phyloP scores from a whole-genome alignment of 257 asterid genomes.

The Plantago elongata region DNA sequence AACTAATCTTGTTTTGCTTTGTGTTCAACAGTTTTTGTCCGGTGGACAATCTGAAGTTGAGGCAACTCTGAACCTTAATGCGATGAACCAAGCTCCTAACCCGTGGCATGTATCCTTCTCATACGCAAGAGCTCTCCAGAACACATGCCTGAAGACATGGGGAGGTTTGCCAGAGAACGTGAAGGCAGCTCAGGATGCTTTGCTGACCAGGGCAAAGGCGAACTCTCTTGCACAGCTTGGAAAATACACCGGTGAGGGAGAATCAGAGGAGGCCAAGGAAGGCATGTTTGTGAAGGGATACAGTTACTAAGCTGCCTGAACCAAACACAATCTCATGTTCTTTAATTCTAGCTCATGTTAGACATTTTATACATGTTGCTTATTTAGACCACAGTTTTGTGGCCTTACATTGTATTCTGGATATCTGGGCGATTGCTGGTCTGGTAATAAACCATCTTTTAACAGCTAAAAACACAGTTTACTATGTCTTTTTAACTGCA shows the following conservation, averaged over 20 bases:
- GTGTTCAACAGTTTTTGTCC: conserved; percentile 47
- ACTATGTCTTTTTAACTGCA: neutral
- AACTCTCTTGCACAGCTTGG: conserved; percentile 82
- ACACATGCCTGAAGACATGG: conserved; percentile 76
- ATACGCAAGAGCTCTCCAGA: conserved; percentile 68
- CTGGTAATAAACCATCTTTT: neutral
- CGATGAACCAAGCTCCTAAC: conserved; percentile 65
- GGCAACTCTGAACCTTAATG: conserved; percentile 68
- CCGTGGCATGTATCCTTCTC: conserved; percentile 83
- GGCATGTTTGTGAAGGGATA: conserved; percentile 66
- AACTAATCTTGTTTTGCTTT: neutral
- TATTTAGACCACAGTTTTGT: conserved; percentile 6
- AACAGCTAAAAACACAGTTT: neutral
- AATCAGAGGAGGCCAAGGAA: conserved; percentile 66
- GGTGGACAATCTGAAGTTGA: conserved; percentile 79
- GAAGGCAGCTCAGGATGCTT: conserved; percentile 57
- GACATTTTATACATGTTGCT: conserved; percentile 16
- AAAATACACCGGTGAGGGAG: conserved; percentile 67
- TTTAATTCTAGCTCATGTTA: conserved; percentile 29
- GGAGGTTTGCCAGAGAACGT: conserved; percentile 62
- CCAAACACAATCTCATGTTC: neutral
- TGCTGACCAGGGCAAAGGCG: conserved; percentile 57
- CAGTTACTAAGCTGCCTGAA: conserved; percentile 34
- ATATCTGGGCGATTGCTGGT: neutral
- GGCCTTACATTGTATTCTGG: conserved; percentile 5